Base-by-base conservation (phyloP, 768 basidiomycete genomes). In the Agrocybe praecox region DNA sequence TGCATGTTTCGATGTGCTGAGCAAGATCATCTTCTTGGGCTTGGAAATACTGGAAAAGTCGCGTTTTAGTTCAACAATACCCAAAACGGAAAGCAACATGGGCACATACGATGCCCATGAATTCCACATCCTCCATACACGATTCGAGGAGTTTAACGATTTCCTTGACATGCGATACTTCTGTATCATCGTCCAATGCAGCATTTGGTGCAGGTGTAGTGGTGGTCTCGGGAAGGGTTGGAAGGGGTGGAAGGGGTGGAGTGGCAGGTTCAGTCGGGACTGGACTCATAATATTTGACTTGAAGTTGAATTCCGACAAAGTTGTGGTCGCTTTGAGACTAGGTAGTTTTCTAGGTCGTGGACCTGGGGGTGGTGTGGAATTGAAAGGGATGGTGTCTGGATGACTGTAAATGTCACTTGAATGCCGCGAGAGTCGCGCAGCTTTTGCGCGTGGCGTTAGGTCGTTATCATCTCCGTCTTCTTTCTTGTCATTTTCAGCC, bases 1-100 rank as follows among this genome's bases (percentile, higher is more conserved):
- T 53, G 49, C 69, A 73, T 10, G 64, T 55, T 46, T 74, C 70
- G 47, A 70, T 69, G 45, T 72, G 70, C 47, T 66, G 61, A 6
- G 67, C 57, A 22, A 69, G 60, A 33, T 69, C 66, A 12, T 60
- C 53, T 19, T 57, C 59, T 52, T 65, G 63, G 3, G 66, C 63
- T 18, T 66, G 61, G 52, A 72, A 68, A 49, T 59, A 65, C 71
- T 72, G 51, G 4, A 49, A 26, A 43, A 43, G 23, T 14, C 18
- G 22, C 26, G 47, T 26, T 26, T 17, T 36, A 21, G 18, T 21
- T 52, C n/a, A 21, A 49, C 23, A 56, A 42, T 23, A 18, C 34
- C 32, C 54, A 19, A 46, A 49, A 26, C 18, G 42, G 45, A 50
- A 49, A 49, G 15, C 45, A 55, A 48, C 22, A 45, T 10, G 22